These are phyloP conservation scores for Aspergillus quadricinctus DNA, from an alignment of 2,329 filamentous ascomycete species.

Conservation along the genomic window DNA sequence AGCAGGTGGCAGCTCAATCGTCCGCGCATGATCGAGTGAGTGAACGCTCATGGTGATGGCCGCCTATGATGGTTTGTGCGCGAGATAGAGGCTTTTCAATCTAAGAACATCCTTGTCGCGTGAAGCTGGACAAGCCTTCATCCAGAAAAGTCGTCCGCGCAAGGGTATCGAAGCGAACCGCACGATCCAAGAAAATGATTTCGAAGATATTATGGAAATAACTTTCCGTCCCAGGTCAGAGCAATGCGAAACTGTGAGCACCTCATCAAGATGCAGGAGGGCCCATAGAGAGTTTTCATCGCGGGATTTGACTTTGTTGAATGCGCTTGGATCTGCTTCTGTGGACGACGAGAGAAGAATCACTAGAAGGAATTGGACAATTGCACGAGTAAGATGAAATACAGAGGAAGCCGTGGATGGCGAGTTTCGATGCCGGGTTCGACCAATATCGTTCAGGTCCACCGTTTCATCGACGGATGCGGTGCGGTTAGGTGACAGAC, in stretches of 20 bases:
- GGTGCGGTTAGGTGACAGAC: no score
- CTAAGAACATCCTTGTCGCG: neutral
- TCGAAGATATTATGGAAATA: neutral
- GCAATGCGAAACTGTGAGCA: neutral
- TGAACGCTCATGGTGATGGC: constrained; percentile 28
- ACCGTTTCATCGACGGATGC: no score
- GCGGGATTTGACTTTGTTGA: neutral
- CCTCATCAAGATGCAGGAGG: neutral
- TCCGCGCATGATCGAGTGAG: constrained; percentile 29
- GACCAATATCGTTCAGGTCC: neutral
- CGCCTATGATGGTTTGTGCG: neutral
- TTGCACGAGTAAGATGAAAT: neutral
- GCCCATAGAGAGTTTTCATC: neutral
- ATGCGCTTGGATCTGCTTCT: neutral
- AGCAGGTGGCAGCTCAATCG: constrained; percentile 11
- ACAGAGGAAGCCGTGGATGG: neutral
- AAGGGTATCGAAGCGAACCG: neutral
- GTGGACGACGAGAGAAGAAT: neutral
- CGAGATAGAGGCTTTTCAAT: neutral
- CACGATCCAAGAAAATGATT: neutral
- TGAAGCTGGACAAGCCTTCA: neutral
- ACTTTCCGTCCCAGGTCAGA: neutral
- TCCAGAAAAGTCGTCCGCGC: neutral
- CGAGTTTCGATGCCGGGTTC: neutral
- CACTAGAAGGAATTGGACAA: neutral